Base-by-base conservation (phyloP, 768 basidiomycete genomes). In the Tricholoma saponaceum region DNA sequence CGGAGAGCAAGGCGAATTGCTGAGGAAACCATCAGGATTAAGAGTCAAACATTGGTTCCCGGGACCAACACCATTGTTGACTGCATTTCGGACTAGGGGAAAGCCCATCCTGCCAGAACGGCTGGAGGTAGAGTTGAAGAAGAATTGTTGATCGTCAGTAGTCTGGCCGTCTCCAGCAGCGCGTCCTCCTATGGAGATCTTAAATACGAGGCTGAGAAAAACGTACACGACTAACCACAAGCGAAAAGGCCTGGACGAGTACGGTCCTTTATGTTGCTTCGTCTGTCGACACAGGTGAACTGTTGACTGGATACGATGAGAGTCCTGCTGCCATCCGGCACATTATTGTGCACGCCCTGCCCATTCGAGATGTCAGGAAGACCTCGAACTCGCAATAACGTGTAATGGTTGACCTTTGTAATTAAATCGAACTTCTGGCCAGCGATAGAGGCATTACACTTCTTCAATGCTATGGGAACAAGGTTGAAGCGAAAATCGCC, bases 241-340 rank as follows among this genome's bases (percentile, higher is more conserved):
- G 66, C 65, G 26, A 70, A 70, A 43, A 68, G 65, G 16, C 67
- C 69, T 20, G 67, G 69, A 39, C 67, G 67, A 51, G 54, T 66
- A 23, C 57, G 63, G 52, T 70, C 66, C 6, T 70, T 61, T 16
- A 56, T 67, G 35, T 68, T 67, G 20, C 62, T 55, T 54, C 69
- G 57, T n/a, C 63, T 65, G 43, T 68, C 67, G 16, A 69, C 58
- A 32, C 68, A 69, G 23, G 67, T 69, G 41, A 67, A 60, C 51
- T 69, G 67, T 52, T 67, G 67, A 52, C 65, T 70, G 52, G 68
- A 70, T 53, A 71, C 68, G 43, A 71, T 69, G 50, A 71, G 61
- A 1, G 69, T 66, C 23, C 53, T 51, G 26, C 62, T 66, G 35
- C 62, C 67, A 50, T 64, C 65, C 33, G 54, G 44, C 13, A 64